phyloP scores from a whole-genome alignment of 1,284 basidiomycete genomes.

The Puccinia coronata region DNA sequence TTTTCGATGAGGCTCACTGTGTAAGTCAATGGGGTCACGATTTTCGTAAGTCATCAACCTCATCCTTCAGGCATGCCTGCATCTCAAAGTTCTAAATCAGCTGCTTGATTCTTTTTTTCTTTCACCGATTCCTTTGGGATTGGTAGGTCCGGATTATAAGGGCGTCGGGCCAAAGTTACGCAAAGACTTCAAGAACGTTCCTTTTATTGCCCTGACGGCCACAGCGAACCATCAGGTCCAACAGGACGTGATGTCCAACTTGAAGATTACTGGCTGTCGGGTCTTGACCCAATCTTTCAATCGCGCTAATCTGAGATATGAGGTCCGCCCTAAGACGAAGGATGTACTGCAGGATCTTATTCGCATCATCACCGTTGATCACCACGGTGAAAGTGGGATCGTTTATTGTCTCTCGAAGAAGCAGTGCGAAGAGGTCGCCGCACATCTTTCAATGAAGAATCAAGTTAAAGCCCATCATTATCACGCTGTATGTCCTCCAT shows the following conservation, averaged over 20 bases:
- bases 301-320: conserved; percentile 73
- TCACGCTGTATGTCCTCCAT: conserved; percentile 68
- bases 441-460: conserved; percentile 65
- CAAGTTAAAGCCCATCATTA: conserved; percentile 75
- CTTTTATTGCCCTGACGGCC: conserved; percentile 94
- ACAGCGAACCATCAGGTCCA: conserved; percentile 80
- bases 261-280: conserved; percentile 68
- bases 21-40: conserved; percentile 80
- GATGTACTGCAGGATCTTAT: conserved; percentile 68
- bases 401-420: conserved; percentile 77
- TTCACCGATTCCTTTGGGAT: background rate
- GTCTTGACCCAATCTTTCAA: conserved; percentile 84
- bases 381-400: conserved; percentile 72
- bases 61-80: background rate
- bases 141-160: conserved; percentile 59
- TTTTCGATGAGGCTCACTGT: conserved; percentile 95
- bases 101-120: too few relatives aligned
- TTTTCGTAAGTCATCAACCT: conserved; percentile 64
- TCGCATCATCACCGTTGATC: conserved; percentile 68
- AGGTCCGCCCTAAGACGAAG: conserved; percentile 67
- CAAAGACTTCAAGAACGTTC: conserved; percentile 72
- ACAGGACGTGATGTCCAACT: conserved; percentile 73
- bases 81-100: too few relatives aligned
- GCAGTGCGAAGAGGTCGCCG: conserved; percentile 77
- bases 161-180: conserved; percentile 68